Conservation (phyloP, 2,329 filamentous ascomycete genomes). For the Stromatinia cepivora region DNA sequence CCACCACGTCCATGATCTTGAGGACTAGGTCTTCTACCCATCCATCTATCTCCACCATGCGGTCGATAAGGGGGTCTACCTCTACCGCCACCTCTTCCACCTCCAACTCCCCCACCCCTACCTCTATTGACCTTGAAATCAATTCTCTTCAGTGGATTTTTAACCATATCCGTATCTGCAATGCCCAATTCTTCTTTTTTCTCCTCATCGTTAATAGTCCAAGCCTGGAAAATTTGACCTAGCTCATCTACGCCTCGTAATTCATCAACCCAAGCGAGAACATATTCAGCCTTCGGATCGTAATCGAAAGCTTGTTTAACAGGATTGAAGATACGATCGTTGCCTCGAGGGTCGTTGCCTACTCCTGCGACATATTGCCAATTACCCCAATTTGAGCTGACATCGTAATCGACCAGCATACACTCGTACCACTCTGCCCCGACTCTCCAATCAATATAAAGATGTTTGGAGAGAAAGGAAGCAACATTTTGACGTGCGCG, state of each 20-base stretch:
- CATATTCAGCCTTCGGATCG: conserved; percentile 67
- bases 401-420: conserved; percentile 73
- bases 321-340: conserved; percentile 73
- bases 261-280: conserved; percentile 73
- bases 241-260: conserved; percentile 51
- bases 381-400: conserved; percentile 76
- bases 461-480: conserved; percentile 69
- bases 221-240: conserved; percentile 66
- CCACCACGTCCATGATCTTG: conserved; percentile 19
- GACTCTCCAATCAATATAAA: conserved; percentile 75
- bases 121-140: conserved; percentile 56
- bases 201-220: conserved; percentile 57
- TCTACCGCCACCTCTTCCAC: conserved; percentile 21
- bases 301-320: conserved; percentile 81
- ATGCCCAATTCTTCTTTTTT: conserved; percentile 59
- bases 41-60: conserved; percentile 13
- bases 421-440: conserved; percentile 83
- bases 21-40: conserved; percentile 3
- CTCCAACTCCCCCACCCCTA: conserved; percentile 23
- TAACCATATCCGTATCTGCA: conserved; percentile 61
- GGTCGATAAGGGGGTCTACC: conserved; percentile 19
- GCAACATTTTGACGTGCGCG: conserved; percentile 75
- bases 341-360: conserved; percentile 73
- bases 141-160: conserved; percentile 64
- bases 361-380: conserved; percentile 83